Conservation (phyloP, 2,329 filamentous ascomycete species). For the Fusarium sp. region DNA sequence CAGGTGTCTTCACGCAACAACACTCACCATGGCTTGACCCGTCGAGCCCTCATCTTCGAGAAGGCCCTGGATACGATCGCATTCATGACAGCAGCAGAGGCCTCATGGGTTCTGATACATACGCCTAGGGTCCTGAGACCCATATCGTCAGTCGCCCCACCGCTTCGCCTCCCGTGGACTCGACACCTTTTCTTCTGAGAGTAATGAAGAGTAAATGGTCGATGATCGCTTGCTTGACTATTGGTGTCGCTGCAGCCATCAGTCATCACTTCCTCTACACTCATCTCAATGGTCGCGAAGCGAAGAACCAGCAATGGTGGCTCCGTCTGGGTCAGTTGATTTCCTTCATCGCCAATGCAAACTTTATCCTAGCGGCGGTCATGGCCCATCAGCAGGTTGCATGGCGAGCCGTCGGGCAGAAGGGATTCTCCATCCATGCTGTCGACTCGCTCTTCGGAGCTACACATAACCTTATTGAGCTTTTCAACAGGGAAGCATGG, state of each 20-base stretch:
- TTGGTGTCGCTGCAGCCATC: conserved; percentile 16
- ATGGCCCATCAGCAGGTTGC: conserved; percentile 37
- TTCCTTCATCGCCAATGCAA: conserved; percentile 29
- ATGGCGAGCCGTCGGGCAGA: conserved; percentile 26
- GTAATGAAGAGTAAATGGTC: conserved; percentile 33
- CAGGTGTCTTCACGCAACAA: not conserved
- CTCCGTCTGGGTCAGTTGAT: conserved; percentile 26
- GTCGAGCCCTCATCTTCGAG: conserved; percentile 24
- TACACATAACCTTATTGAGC: conserved; percentile 23
- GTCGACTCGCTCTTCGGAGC: conserved; percentile 41
- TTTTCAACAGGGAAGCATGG: conserved; percentile 42
- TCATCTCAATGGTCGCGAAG: conserved; percentile 16
- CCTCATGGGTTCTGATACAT: not conserved
- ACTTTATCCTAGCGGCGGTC: conserved; percentile 22
- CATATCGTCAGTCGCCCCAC: not conserved
- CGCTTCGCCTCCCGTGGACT: not conserved
- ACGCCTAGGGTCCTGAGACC: conserved; percentile 2
- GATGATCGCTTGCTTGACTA: conserved; percentile 23
- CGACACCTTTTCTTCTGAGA: conserved; percentile 10
- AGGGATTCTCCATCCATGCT: conserved; percentile 22
- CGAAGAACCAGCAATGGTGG: conserved; percentile 34
- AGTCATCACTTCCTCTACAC: conserved; percentile 26
- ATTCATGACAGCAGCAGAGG: conserved; percentile 14
- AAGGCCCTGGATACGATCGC: conserved; percentile 16
- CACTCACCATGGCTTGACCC: conserved; percentile 29